Conservation (phyloP, 2,329 filamentous ascomycete genomes). For the Neoascochyta sp. region DNA sequence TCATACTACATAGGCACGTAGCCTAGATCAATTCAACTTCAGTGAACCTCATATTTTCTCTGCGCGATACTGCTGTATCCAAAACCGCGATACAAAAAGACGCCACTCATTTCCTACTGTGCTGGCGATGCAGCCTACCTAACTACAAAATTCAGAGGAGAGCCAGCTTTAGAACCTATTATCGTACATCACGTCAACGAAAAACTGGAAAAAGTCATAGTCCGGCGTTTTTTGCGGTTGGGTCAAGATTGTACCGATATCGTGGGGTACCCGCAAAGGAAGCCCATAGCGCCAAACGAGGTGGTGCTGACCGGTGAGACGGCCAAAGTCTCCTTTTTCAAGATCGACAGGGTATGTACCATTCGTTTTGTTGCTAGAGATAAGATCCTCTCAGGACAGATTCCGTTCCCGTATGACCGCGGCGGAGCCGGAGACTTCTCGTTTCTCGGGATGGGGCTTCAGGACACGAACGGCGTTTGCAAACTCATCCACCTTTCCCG, state of each 20-base stretch:
- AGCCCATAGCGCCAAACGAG: conserved; percentile 50
- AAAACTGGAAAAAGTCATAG: conserved; percentile 30
- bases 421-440: conserved; percentile 65
- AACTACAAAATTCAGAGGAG: conserved; percentile 19
- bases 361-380: conserved; percentile 53
- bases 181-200: conserved; percentile 50
- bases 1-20: too few relatives aligned
- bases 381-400: conserved; percentile 27
- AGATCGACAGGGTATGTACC: conserved; percentile 56
- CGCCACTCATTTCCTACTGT: too few relatives aligned
- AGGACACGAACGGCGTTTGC: conserved; percentile 5
- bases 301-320: conserved; percentile 55
- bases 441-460: conserved; percentile 50
- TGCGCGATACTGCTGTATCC: too few relatives aligned
- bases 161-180: conserved; percentile 55
- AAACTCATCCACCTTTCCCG: conserved; percentile 8
- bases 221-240: conserved; percentile 56
- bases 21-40: too few relatives aligned
- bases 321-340: conserved; percentile 34
- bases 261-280: conserved; percentile 13
- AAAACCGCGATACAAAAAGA: too few relatives aligned
- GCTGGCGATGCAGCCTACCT: conserved; percentile 46
- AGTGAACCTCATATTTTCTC: too few relatives aligned
- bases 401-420: conserved; percentile 63
- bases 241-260: conserved; percentile 37